Evolutionary conservation across 169 alveolate genomes (phyloP).

Genomic region (Cryptosporidium parvum): DNA sequence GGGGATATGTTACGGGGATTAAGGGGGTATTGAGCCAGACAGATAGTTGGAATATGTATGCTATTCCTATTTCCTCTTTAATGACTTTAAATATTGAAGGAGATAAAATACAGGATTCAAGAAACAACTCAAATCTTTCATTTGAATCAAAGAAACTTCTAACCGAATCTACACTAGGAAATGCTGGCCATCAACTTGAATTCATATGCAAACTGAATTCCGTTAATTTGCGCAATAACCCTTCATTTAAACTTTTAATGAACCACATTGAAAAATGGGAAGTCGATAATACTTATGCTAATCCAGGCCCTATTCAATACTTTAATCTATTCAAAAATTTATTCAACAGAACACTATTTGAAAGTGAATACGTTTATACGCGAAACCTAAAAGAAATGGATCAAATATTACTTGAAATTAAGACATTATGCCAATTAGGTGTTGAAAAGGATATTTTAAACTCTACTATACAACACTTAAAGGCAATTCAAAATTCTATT

Average conservation of each 20-base stretch:
- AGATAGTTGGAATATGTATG: conserved; percentile 59
- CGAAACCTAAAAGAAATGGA: conserved; percentile 89
- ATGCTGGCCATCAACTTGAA: conserved; percentile 74
- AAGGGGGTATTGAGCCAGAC: conserved; percentile 18
- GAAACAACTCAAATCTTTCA: conserved; percentile 84
- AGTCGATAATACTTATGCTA: conserved; percentile 91
- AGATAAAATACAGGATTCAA: conserved; percentile 59
- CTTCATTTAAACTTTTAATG: conserved; percentile 75
- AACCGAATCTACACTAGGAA: conserved; percentile 83
- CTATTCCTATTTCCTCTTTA: conserved; percentile 40
- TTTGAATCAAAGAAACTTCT: background rate
- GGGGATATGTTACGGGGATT: conserved; percentile 54
- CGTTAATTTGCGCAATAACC: background rate
- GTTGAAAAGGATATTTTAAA: conserved; percentile 84
- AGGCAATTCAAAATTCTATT: conserved; percentile 31
- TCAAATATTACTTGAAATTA: conserved; percentile 83
- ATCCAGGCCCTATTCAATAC: conserved; percentile 97
- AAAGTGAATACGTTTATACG: conserved; percentile 88
- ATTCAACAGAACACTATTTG: conserved; percentile 86
- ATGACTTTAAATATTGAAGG: conserved; percentile 16
- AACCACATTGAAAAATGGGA: conserved; percentile 89
- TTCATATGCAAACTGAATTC: conserved; percentile 26
- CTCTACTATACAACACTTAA: conserved; percentile 20
- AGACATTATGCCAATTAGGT: conserved; percentile 89
- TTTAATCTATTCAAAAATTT: conserved; percentile 84